Conservation (phyloP, 192 early-diverging fungal genomes). For the Chytriomyces hyalinus region DNA sequence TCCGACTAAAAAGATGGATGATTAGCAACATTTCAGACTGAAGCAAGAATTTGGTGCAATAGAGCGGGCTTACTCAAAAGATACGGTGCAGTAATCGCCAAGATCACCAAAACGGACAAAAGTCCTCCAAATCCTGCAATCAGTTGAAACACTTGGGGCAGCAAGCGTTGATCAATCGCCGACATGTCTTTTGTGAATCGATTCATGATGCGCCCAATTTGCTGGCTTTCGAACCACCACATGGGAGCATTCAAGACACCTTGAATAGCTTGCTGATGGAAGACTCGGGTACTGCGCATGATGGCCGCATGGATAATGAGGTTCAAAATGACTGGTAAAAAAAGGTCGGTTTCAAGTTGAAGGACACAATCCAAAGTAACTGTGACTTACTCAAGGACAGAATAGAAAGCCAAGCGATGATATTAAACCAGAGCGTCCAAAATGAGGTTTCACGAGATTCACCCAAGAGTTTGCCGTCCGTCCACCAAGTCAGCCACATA, state of each 20-base stretch:
- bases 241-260: slow-evolving; percentile 22
- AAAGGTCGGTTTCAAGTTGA: not conserved
- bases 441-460: slow-evolving; percentile 16
- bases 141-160: slow-evolving; percentile 24
- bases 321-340: not conserved
- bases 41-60: too few species aligned
- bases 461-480: not conserved
- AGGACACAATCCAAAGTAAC: not conserved
- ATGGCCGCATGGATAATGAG: not conserved
- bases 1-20: not conserved
- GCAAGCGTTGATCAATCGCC: slow-evolving; percentile 62
- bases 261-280: not conserved
- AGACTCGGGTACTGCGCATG: slow-evolving; percentile 5
- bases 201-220: slow-evolving; percentile 72
- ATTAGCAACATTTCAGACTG: too few species aligned
- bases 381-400: slow-evolving; percentile 27
- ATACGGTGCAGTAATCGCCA: not conserved
- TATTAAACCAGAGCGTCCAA: slow-evolving; percentile 33
- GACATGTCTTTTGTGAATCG: slow-evolving; percentile 60
- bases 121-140: slow-evolving; percentile 15
- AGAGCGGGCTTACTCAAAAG: not conserved
- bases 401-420: slow-evolving; percentile 28
- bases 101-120: slow-evolving; percentile 7
- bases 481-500: slow-evolving; percentile 30
- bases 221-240: slow-evolving; percentile 32